These are phyloP conservation scores for Gossypium arboreum DNA, from an alignment of 345 rosid species.

Conservation along the genomic window DNA sequence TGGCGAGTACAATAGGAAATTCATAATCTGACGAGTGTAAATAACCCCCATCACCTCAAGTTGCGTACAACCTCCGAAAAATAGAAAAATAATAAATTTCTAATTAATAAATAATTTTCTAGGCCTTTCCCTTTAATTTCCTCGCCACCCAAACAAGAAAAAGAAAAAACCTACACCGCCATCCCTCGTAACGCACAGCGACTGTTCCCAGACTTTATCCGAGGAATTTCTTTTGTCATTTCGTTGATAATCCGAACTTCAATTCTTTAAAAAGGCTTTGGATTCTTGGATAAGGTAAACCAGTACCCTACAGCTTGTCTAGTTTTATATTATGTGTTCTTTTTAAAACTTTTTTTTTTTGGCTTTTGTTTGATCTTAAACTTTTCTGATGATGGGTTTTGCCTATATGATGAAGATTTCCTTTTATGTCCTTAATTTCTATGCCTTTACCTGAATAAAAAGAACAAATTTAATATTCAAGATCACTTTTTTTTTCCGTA, in stretches of 20 bases:
- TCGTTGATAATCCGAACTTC: background rate
- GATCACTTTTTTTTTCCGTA: background rate
- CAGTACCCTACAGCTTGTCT: background rate
- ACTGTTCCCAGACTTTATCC: background rate
- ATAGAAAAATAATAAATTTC: too few relatives aligned
- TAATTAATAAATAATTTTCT: background rate
- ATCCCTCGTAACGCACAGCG: background rate
- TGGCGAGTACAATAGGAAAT: background rate
- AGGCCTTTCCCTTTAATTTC: background rate
- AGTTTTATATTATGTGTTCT: background rate
- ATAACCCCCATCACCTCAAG: background rate
- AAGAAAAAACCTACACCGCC: background rate
- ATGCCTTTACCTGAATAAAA: background rate
- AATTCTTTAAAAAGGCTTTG: background rate
- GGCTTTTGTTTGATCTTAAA: background rate
- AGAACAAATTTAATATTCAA: background rate
- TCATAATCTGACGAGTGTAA: background rate
- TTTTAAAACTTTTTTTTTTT: background rate
- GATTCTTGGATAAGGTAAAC: slow-evolving; percentile 2
- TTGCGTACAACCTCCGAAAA: slow-evolving; percentile 1
- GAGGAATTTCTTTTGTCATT: background rate
- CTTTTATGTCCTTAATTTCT: background rate
- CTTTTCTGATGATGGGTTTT: background rate
- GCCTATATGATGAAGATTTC: background rate
- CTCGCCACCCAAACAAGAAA: background rate